Evolutionary conservation across 495 filamentous ascomycete genomes (phyloP), one percentile per base, ranked within the genome.

Genomic region (Neurospora sp.): DNA sequence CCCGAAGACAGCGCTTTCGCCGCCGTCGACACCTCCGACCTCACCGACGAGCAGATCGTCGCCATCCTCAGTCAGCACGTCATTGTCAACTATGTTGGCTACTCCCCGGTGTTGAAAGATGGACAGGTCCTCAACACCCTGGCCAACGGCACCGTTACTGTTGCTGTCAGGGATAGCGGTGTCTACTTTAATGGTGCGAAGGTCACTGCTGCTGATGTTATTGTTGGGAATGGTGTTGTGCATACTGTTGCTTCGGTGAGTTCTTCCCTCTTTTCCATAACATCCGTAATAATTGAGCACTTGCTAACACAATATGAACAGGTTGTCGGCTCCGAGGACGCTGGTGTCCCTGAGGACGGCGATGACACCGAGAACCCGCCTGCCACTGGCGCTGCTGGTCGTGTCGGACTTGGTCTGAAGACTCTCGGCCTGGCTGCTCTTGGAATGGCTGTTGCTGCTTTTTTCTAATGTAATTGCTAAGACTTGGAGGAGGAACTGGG

Each of bases 221-320:
- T 84, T 36, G 70, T 79, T 39, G 72, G 74, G 0, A 83, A 84
- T 72, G 83, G 83, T 11, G 83, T 84, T 6, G 77, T 78, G 24
- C 83, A 84, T 72, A 76, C 82, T 13, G 74, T 84, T 28, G 77
- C 83, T 69, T 78, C 78, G 78, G 81, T 83, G 78, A 70, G 70
- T 45, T 1, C 19, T 28, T 37, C n/a, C 37, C 36, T 37, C 6
- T 37, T 37, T 37, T 37, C n/a, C n/a, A n/a, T n/a, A n/a, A n/a
- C n/a, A 5, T 37, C 36, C 36, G 7, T 37, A 9, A 37, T 8
- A 9, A 8, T 1, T 37, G 42, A 39, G 4, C 10, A 6, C 2
- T 28, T 54, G 21, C 21, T 54, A 5, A 54, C 21, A 54, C 11
- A 15, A 7, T 2, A 6, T 54, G 21, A 59, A 28, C 5, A 59